Percentiles rank a stretch among this genome's conserved stretches.
phyloP scores from a whole-genome alignment of 768 basidiomycete species.

The Tylopilus sp. region DNA sequence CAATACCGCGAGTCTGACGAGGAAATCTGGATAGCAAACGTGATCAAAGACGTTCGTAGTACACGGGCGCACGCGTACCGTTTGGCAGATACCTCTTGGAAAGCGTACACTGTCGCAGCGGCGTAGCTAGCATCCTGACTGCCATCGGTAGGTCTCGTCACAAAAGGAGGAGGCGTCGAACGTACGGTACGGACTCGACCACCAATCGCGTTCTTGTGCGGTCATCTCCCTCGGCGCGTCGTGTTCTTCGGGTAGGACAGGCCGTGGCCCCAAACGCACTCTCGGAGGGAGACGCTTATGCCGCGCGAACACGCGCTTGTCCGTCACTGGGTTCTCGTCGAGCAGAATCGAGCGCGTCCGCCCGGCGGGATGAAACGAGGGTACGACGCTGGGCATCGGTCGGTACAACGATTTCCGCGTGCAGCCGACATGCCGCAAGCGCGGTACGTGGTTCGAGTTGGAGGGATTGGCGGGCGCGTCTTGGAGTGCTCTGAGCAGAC shows the following conservation, averaged over 20 bases:
- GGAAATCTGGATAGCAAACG: constrained; percentile 47
- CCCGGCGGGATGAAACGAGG: constrained; percentile 44
- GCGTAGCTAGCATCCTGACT: constrained; percentile 74
- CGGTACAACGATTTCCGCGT: constrained; percentile 34
- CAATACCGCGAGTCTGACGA: constrained; percentile 56
- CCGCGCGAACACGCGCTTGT: constrained; percentile 43
- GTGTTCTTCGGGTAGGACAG: constrained; percentile 18
- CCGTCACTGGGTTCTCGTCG: constrained; percentile 54
- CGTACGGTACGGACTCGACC: constrained; percentile 75
- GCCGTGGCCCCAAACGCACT: constrained; percentile 31
- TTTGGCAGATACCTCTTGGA: constrained; percentile 52
- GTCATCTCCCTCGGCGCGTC: constrained; percentile 58
- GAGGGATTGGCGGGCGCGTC: constrained; percentile 20
- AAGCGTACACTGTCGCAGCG: constrained; percentile 53
- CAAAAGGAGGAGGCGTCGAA: background rate
- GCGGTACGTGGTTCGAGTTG: constrained; percentile 11
- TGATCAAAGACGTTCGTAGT: background rate
- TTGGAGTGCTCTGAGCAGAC: constrained; percentile 47
- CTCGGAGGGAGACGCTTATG: constrained; percentile 60
- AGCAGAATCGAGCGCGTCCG: constrained; percentile 60
- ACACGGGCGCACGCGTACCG: constrained; percentile 38
- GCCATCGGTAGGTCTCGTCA: background rate
- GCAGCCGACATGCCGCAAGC: constrained; percentile 3
- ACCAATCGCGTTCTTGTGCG: constrained; percentile 58
- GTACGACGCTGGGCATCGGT: constrained; percentile 32